Conservation (phyloP, 1,139 yeast genomes). For the Debaryomyces udenii region DNA sequence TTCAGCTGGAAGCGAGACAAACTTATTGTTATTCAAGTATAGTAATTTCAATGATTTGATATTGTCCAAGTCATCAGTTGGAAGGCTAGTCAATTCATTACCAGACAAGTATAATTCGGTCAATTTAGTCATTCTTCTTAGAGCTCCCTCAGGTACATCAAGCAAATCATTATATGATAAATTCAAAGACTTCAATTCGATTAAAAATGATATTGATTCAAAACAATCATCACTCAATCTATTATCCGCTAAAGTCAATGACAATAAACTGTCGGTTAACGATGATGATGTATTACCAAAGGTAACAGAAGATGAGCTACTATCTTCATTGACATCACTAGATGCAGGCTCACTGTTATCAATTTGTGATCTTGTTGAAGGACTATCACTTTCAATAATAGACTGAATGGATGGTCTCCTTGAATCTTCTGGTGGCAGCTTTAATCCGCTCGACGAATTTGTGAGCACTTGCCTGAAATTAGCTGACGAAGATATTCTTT, state of each 20-base stretch:
- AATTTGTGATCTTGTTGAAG: neutral
- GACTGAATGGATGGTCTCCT: conserved; percentile 9
- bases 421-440: conserved; percentile 6
- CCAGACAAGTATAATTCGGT: conserved; percentile 83
- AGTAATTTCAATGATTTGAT: conserved; percentile 62
- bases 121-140: conserved; percentile 58
- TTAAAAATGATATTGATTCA: conserved; percentile 63
- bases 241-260: conserved; percentile 78
- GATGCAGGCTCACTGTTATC: conserved; percentile 9
- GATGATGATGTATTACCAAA: conserved; percentile 25
- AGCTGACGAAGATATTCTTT: conserved; percentile 38
- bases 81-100: conserved; percentile 73
- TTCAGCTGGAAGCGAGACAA: conserved; percentile 89
- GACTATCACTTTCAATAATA: conserved; percentile 5
- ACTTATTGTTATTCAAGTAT: conserved; percentile 78
- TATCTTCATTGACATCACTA: conserved; percentile 10
- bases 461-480: conserved; percentile 21
- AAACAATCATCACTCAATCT: conserved; percentile 79
- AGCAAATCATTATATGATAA: conserved; percentile 80
- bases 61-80: conserved; percentile 80
- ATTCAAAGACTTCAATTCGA: conserved; percentile 65
- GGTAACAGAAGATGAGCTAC: conserved; percentile 13
- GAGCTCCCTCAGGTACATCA: conserved; percentile 78
- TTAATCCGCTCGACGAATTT: neutral
- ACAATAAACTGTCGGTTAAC: conserved; percentile 55